A percentile compares a stretch with the other conserved stretches of the same genome.
Evolutionary conservation across 208 protist genomes (phyloP).

Genomic region (Trypanosomatidae sp.): DNA sequence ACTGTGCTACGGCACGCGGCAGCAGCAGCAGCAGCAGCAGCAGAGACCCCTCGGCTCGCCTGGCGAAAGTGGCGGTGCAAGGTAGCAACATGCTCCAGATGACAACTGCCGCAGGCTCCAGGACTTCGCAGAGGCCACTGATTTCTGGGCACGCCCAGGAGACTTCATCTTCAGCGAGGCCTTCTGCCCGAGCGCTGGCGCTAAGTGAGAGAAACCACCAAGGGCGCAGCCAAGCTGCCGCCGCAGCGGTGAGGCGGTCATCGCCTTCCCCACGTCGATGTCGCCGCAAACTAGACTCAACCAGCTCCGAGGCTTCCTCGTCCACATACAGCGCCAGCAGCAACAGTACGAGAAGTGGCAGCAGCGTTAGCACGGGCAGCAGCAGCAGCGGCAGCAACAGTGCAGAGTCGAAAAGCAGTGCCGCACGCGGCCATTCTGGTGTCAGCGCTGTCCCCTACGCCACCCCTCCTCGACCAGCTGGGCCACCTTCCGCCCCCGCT

Average conservation of each 20-base stretch:
- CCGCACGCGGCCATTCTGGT: neutral
- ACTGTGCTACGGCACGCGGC: slow-evolving; percentile 1
- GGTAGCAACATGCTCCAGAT: neutral
- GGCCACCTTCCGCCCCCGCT: neutral
- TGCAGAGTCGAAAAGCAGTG: neutral
- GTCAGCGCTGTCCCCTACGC: neutral
- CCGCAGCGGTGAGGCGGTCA: neutral
- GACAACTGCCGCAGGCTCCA: neutral
- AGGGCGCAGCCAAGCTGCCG: neutral
- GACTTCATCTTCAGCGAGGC: neutral
- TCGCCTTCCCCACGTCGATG: neutral
- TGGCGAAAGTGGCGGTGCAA: neutral
- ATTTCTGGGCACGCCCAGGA: neutral
- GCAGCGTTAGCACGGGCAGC: neutral
- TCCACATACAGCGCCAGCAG: slow-evolving; percentile 6
- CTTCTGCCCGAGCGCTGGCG: neutral
- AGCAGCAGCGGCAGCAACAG: neutral
- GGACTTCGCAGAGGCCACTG: neutral
- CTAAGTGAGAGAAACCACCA: neutral
- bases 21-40: neutral
- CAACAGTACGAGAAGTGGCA: neutral
- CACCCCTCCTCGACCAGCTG: neutral
- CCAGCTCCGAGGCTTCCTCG: neutral
- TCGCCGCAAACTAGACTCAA: neutral
- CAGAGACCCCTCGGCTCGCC: neutral